Conservation (phyloP, 1,284 basidiomycete species). For the Cutaneotrichosporon cyanovorans region DNA sequence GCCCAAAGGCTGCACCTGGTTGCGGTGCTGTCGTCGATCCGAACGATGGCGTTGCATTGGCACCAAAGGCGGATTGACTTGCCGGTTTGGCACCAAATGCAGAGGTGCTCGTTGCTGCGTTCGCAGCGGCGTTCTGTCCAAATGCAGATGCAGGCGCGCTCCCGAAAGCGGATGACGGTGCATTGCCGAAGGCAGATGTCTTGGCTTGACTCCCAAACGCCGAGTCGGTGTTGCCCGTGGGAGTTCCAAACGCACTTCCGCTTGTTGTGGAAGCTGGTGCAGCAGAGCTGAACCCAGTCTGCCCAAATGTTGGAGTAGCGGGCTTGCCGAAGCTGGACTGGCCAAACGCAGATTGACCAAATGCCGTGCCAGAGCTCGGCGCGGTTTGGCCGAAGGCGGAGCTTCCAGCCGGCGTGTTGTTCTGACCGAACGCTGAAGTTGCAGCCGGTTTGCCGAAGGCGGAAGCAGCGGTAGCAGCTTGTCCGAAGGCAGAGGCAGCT, state of each 20-base stretch:
- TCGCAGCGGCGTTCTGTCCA: slow-evolving; percentile 22
- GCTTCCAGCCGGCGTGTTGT: neutral
- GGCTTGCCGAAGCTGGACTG: slow-evolving; percentile 1
- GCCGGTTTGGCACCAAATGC: neutral
- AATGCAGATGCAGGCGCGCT: slow-evolving; percentile 25
- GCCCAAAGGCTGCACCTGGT: slow-evolving; percentile 32
- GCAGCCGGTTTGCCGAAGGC: neutral
- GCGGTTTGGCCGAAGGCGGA: neutral
- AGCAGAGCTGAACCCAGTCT: neutral
- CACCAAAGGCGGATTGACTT: slow-evolving; percentile 35
- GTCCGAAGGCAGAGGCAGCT: slow-evolving; percentile 2
- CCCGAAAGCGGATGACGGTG: slow-evolving; percentile 15
- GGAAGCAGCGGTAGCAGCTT: neutral
- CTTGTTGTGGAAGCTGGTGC: neutral
- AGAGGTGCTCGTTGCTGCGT: neutral
- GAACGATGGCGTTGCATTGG: slow-evolving; percentile 15
- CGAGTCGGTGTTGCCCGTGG: neutral
- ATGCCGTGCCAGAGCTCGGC: neutral
- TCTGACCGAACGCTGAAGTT: neutral
- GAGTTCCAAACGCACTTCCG: neutral
- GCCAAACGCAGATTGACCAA: slow-evolving; percentile 2
- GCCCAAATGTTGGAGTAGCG: neutral
- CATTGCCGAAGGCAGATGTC: slow-evolving; percentile 34
- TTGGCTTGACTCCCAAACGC: slow-evolving; percentile 1
- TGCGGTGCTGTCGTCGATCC: slow-evolving; percentile 10